phyloP scores from a whole-genome alignment of 2,329 filamentous ascomycete genomes.

The Apiospora kogelbergensis region DNA sequence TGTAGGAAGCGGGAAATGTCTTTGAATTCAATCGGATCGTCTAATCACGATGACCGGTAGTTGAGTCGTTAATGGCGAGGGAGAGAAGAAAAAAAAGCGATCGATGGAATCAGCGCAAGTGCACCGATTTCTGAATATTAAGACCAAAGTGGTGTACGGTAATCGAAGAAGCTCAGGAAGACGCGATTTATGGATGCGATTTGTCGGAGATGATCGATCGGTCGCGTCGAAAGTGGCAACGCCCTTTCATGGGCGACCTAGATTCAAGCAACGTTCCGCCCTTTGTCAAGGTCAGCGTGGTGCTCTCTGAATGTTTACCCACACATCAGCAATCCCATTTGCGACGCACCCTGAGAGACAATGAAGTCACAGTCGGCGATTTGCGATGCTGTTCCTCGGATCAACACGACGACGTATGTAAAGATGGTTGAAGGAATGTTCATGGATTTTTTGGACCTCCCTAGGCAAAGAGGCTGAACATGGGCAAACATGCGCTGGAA shows the following conservation, averaged over 20 bases:
- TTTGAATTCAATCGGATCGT: neutral
- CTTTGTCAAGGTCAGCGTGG: slow-evolving; percentile 9
- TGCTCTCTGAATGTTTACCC: neutral
- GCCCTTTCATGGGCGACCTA: slow-evolving; percentile 6
- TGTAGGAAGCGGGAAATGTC: neutral
- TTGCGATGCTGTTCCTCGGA: slow-evolving; percentile 3
- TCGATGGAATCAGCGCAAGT: neutral
- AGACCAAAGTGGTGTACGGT: neutral
- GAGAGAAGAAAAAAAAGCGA: neutral
- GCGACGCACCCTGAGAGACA: slow-evolving; percentile 7
- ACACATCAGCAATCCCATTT: slow-evolving; percentile 5
- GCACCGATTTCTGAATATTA: neutral
- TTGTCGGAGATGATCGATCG: neutral
- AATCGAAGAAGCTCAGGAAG: neutral
- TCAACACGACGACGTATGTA: neutral
- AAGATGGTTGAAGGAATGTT: slow-evolving; percentile 8
- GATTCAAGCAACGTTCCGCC: slow-evolving; percentile 8
- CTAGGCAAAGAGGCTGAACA: slow-evolving; percentile 2
- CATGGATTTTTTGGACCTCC: slow-evolving; percentile 7
- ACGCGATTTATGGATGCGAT: neutral
- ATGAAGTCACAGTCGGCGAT: neutral
- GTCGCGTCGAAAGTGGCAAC: slow-evolving; percentile 9
- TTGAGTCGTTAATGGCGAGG: neutral
- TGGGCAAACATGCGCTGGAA: slow-evolving; percentile 9
- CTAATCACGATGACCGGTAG: neutral